Base-by-base conservation (phyloP, 2,329 filamentous ascomycete genomes). In the Fusarium humuli region DNA sequence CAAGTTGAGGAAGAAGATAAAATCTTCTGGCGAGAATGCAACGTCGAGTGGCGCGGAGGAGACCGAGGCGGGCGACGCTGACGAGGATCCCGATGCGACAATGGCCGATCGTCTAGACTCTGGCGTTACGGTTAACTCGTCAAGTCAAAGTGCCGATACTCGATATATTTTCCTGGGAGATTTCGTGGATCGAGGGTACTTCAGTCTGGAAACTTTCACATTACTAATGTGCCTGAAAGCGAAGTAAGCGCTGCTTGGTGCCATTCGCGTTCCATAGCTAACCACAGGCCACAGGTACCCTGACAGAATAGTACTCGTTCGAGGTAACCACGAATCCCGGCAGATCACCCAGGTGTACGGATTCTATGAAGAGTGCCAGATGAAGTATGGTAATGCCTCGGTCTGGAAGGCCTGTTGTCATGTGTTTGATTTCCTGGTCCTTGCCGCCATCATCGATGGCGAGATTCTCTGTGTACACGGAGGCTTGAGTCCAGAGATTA, bases 381-480 rank as follows among this genome's bases (percentile, higher is more conserved):
- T 96, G 76, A 99, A 99, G 82, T 99, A 99, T 79, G 96, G 96
- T 77, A 98, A 98, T 78, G 94, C 96, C 14, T 98, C 97, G 50
- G 96, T 99, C n/a, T 99, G 96, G 96, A 97, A 99, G 81, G 96
- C 97, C 63, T 99, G 98, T 81, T 99, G 96, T 70, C 96, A 99
- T 79, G 97, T 99, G 83, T 99, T 99, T 80, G 96, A 99, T 81
- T 99, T 97, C 81, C 88, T 99, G 30, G 97, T 97, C 4, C 87
- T 99, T 23, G 96, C 94, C 59, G 97, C 97, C 67, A 97, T 99
- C 71, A 97, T 99, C 75, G 97, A 99, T 78, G 93, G 98, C 76
- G 94, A 98, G 78, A 97, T 99, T 66, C 97, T 99, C 77, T 99
- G 96, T 79, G 96, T 99, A 32, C 96, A 99, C 81, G 96, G 96